These are phyloP conservation scores for Talaromyces sp. DNA, from an alignment of 2,329 filamentous ascomycete genomes.

Conservation along the genomic window DNA sequence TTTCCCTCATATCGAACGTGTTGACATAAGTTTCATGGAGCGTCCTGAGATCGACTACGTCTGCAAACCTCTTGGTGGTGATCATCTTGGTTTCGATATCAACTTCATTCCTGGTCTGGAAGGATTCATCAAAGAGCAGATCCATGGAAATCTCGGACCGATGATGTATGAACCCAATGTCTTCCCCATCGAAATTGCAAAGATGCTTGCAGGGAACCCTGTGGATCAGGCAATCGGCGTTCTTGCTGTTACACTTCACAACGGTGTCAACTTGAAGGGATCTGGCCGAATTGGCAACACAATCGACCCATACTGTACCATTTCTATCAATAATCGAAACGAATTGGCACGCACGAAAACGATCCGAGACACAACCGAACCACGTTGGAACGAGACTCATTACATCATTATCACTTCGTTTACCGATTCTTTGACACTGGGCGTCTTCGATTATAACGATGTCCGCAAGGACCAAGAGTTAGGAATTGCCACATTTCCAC, in stretches of 20 bases:
- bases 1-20: slow-evolving; percentile 89
- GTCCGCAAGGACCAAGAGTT: slow-evolving; percentile 95
- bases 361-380: slow-evolving; percentile 75
- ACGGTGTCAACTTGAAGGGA: slow-evolving; percentile 89
- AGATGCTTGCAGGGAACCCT: slow-evolving; percentile 90
- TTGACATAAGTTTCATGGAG: slow-evolving; percentile 93
- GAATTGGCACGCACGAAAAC: slow-evolving; percentile 86
- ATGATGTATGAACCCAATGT: slow-evolving; percentile 99
- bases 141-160: slow-evolving; percentile 84
- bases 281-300: slow-evolving; percentile 88
- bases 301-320: slow-evolving; percentile 79
- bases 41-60: slow-evolving; percentile 90
- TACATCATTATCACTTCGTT: slow-evolving; percentile 92
- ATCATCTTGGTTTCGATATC: slow-evolving; percentile 95
- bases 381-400: slow-evolving; percentile 93
- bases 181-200: slow-evolving; percentile 96
- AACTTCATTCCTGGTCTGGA: slow-evolving; percentile 97
- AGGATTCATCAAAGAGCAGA: slow-evolving; percentile 89
- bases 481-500: slow-evolving; percentile 74
- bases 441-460: slow-evolving; percentile 89
- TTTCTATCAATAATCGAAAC: slow-evolving; percentile 78
- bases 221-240: slow-evolving; percentile 96
- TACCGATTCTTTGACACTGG: slow-evolving; percentile 78
- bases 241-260: slow-evolving; percentile 82
- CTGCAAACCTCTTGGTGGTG: slow-evolving; percentile 93